Evolutionary conservation across 1,284 basidiomycete species (phyloP), one percentile per base, ranked within the genome.

Genomic region (Pseudozyma tsukubaensis): DNA sequence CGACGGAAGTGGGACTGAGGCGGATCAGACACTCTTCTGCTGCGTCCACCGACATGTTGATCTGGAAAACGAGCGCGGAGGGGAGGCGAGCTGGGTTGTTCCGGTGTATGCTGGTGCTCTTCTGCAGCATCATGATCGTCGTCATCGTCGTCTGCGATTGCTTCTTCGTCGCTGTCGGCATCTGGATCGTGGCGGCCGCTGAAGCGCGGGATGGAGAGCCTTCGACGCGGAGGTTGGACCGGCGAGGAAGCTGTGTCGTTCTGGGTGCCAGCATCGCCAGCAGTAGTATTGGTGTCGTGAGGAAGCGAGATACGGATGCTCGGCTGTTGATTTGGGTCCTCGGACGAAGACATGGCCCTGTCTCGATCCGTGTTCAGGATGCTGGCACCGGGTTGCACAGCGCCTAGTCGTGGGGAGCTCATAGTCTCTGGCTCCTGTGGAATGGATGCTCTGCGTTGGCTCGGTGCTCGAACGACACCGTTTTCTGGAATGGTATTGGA

Each of bases 21-120:
- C 35, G 77, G 76, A 48, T 79, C 78, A 0, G 78, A 79, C 11
- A 67, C 63, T 19, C 75, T 56, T 18, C 78, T 61, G 16, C 35
- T 49, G 19, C 76, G 64, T 10, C 50, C 58, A 6, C 40, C 42
- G 1, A 48, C 32, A 11, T 44, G 55, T 14, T 59, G 51, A 8
- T 71, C 67, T 5, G 68, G 72, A 36, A 76, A 75, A 6, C 61
- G 52, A 14, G 72, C 60, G n/a, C 58, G 64, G 11, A 68, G 57
- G n/a, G 61, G 61, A 10, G 65, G 61, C 34, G 71, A 68, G 34
- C 37, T 29, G 51, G 0, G 51, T 51, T 1, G 50, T 40, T 6
- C 53, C n/a, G 14, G 35, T 14, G 13, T 34, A n/a, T 32, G 37
- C 42, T 3, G 24, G 3, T 29, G 24, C 24, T 29, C 24, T 29